These are phyloP conservation scores for Magnusiomyces suaveolens DNA, from an alignment of 1,139 yeast species.

Conservation along the genomic window DNA sequence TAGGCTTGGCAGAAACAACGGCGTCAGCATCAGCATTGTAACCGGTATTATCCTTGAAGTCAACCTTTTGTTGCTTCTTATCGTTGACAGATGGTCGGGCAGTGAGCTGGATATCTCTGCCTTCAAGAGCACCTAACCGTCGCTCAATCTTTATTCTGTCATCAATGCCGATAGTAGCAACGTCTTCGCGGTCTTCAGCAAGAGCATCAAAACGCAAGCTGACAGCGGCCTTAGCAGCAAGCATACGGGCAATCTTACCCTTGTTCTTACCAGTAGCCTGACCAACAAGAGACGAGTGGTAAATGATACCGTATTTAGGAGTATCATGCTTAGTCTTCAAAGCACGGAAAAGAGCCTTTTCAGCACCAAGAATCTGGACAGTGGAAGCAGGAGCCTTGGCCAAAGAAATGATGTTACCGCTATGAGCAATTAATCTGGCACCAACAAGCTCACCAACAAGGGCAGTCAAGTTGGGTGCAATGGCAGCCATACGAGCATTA, in stretches of 20 bases:
- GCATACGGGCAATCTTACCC: conserved; percentile 97
- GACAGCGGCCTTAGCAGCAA: conserved; percentile 97
- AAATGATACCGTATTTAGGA: conserved; percentile 94
- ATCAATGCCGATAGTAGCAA: conserved; percentile 86
- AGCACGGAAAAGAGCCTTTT: conserved; percentile 97
- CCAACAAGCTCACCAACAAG: conserved; percentile 97
- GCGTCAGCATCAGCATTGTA: conserved; percentile 95
- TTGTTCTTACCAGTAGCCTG: conserved; percentile 94
- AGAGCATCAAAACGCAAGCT: conserved; percentile 93
- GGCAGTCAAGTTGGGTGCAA: conserved; percentile 94
- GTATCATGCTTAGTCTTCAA: conserved; percentile 97
- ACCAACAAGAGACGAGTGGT: conserved; percentile 94
- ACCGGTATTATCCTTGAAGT: conserved; percentile 38
- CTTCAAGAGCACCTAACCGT: conserved; percentile 90
- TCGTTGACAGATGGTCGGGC: conserved; percentile 63
- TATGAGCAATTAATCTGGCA: conserved; percentile 94
- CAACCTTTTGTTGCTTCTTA: conserved; percentile 18
- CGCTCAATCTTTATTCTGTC: conserved; percentile 91
- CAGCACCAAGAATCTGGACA: conserved; percentile 97
- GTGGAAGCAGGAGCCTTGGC: conserved; percentile 99
- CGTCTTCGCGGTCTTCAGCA: conserved; percentile 85
- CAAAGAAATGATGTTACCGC: conserved; percentile 87
- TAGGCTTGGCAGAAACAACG: conserved; percentile 77
- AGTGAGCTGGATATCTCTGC: conserved; percentile 94
- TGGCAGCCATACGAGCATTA: conserved; percentile 91